Base-by-base conservation (phyloP, 306 rosid genomes). In the Ceratonia siliqua region DNA sequence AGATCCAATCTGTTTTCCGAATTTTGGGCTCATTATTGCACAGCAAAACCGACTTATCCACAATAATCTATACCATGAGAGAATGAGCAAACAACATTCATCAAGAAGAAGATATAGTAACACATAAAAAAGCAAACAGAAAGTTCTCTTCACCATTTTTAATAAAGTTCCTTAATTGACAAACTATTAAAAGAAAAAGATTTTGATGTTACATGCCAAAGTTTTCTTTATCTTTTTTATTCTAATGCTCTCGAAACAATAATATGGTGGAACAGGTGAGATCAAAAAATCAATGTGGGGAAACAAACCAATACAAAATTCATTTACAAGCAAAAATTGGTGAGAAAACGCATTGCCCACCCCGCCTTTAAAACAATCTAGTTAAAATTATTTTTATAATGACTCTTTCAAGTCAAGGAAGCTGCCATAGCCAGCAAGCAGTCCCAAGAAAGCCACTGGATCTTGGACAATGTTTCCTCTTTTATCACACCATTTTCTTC, bases 271-370 rank as follows among this genome's bases (percentile, higher is more conserved):
- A 25, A 48, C 62, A 73, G 8, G 49, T 18, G 62, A 66, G 49
- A 5, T 13, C 8, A 52, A 49, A 21, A 64, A 15, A 52, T 21
- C 14, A 62, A 24, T 12, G 12, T 8, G 56, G 73, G 27, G 32
- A 20, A 18, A 21, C 1, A 15, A 17, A 74, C 12, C 48, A 62
- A 43, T 18, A 20, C 71, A 62, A 68, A 82, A 46, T 39, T 52
- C 49, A 20, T 43, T 45, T 43, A 74, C 59, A 62, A 59, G 73
- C 79, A 52, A 76, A 33, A 66, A 50, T 66, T 76, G 78, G 49
- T 9, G 62, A 76, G 49, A 35, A 48, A 5, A 33, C 18, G 39
- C 10, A 25, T 27, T 65, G 77, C 46, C 20, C 48, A 39, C 73
- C 27, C 10, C 70, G 17, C 36, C 54, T 42, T 30, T 6, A 14